Percentiles rank a stretch among this genome's conserved stretches.
phyloP scores from a whole-genome alignment of 2,329 filamentous ascomycete species.

The Pseudogymnoascus sp. region DNA sequence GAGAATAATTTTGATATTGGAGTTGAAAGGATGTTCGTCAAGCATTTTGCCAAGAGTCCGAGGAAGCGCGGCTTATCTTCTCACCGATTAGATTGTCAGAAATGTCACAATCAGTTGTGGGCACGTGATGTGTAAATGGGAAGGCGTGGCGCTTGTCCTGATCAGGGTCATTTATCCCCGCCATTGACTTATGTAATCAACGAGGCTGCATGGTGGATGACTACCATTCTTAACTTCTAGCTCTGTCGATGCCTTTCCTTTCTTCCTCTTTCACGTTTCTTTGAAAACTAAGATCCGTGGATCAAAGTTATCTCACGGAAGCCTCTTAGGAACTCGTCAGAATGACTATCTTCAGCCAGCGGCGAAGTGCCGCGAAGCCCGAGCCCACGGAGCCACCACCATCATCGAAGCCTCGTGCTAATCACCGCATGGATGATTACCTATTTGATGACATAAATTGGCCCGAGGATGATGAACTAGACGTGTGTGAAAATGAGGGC shows the following conservation, averaged over 20 bases:
- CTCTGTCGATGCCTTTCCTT: slow-evolving; percentile 1
- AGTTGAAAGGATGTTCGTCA: background rate
- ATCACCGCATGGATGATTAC: background rate
- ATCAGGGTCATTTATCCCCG: background rate
- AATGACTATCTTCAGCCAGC: background rate
- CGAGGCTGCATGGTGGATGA: background rate
- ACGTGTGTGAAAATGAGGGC: background rate
- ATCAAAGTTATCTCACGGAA: background rate
- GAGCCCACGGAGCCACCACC: background rate
- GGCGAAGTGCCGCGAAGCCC: background rate
- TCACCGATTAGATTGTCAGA: background rate
- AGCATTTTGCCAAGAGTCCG: background rate
- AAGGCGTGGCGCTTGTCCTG: slow-evolving; percentile 6
- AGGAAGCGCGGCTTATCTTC: background rate
- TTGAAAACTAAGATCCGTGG: background rate
- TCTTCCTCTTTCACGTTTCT: background rate
- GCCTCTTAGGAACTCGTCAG: background rate
- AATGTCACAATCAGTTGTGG: background rate
- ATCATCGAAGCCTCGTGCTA: background rate
- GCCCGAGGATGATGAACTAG: slow-evolving; percentile 1
- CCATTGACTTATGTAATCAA: background rate
- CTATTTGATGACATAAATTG: slow-evolving; percentile 9
- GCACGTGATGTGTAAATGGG: slow-evolving; percentile 8
- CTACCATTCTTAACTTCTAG: background rate
- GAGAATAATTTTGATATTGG: background rate